phyloP scores from a whole-genome alignment of 768 basidiomycete genomes.

The Kondoa subrosea region DNA sequence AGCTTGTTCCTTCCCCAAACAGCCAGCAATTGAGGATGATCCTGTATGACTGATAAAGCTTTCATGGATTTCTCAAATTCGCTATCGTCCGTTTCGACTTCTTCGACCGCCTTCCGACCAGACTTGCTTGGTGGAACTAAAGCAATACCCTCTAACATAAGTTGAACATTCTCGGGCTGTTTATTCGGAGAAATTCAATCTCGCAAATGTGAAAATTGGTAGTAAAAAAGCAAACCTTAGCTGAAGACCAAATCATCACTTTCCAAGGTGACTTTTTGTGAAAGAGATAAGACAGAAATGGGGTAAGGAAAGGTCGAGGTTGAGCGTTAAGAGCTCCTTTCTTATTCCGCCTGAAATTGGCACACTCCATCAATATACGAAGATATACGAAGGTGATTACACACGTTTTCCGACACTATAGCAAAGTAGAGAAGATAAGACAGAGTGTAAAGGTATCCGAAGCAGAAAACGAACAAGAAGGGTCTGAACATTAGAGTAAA shows the following conservation, averaged over 20 bases:
- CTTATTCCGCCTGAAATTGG: background rate
- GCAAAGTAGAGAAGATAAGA: background rate
- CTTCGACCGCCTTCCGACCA: background rate
- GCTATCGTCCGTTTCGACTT: background rate
- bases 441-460: background rate
- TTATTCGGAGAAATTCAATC: background rate
- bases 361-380: background rate
- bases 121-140: background rate
- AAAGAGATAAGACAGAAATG: conserved; percentile 1
- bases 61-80: background rate
- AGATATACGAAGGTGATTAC: background rate
- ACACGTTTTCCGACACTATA: background rate
- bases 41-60: background rate
- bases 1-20: conserved; percentile 1
- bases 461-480: background rate
- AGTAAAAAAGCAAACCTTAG: background rate
- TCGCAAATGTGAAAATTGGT: background rate
- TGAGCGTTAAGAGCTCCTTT: background rate
- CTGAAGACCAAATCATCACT: conserved; percentile 7
- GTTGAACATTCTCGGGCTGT: background rate
- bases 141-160: background rate
- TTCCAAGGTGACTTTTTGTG: background rate
- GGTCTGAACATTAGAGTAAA: background rate
- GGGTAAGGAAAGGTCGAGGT: background rate
- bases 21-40: background rate